Evolutionary conservation across 306 rosid genomes (phyloP).

Genomic region (Vigna hirtella): DNA sequence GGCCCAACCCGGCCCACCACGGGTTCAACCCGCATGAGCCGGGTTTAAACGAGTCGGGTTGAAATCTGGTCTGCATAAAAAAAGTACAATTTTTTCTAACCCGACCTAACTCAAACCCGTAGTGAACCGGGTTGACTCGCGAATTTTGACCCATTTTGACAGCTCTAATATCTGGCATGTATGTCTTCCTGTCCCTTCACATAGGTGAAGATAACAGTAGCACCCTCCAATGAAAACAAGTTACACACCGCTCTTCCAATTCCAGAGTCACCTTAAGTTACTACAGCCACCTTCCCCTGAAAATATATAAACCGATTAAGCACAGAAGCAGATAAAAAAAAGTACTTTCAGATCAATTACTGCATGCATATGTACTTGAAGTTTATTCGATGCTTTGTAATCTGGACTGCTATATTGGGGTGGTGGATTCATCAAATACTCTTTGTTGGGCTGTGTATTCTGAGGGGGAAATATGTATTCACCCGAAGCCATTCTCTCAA

Average conservation of each 20-base stretch:
- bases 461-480: constrained; percentile 40
- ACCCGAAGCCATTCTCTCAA: not conserved
- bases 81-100: no score
- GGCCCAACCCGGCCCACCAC: no score
- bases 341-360: no score
- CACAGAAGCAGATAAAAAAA: no score
- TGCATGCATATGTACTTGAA: constrained; percentile 44
- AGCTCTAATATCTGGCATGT: constrained; percentile 41
- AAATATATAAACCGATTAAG: not conserved
- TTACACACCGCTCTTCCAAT: constrained; percentile 77
- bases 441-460: constrained; percentile 75
- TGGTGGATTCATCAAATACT: constrained; percentile 74
- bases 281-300: constrained; percentile 77
- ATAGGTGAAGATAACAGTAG: constrained; percentile 77
- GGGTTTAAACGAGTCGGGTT: no score
- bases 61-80: no score
- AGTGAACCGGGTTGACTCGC: no score
- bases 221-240: constrained; percentile 76
- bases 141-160: no score
- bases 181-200: constrained; percentile 76
- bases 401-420: constrained; percentile 69
- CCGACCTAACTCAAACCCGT: no score
- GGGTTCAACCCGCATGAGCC: no score
- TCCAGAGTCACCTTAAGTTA: constrained; percentile 84
- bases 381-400: constrained; percentile 78